These are phyloP conservation scores for Paraglomus occultum DNA, from an alignment of 192 early-diverging fungal genomes.

Conservation along the genomic window DNA sequence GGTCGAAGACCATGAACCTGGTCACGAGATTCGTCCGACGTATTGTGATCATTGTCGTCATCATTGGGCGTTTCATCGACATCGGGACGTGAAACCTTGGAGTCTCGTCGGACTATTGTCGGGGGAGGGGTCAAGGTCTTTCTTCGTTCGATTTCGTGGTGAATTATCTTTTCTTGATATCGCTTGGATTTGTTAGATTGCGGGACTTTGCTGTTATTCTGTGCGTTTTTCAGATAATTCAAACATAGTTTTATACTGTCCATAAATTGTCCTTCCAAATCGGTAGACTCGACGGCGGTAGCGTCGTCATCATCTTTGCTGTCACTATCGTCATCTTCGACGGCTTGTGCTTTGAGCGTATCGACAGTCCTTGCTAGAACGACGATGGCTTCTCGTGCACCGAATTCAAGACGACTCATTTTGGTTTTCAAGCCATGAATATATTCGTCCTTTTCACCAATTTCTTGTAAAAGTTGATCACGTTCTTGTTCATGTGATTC, in stretches of 20 bases:
- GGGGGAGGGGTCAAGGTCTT: not conserved
- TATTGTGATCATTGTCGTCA: slow-evolving; percentile 5
- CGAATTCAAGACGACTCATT: slow-evolving; percentile 43
- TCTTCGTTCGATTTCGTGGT: not conserved
- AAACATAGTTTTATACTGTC: slow-evolving; percentile 32
- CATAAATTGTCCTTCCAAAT: slow-evolving; percentile 31
- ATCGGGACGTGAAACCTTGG: not conserved
- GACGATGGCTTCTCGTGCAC: slow-evolving; percentile 44
- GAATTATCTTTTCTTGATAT: not conserved
- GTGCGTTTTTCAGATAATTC: slow-evolving; percentile 29
- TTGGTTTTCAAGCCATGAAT: slow-evolving; percentile 45
- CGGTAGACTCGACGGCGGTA: slow-evolving; percentile 28
- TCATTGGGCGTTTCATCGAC: not conserved
- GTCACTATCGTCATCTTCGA: slow-evolving; percentile 24
- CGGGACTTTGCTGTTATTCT: slow-evolving; percentile 14
- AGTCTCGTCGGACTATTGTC: slow-evolving; percentile 2
- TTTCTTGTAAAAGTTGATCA: slow-evolving; percentile 43
- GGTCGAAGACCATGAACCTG: not conserved
- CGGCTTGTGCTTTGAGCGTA: slow-evolving; percentile 23
- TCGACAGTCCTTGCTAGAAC: slow-evolving; percentile 34
- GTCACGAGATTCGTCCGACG: no score
- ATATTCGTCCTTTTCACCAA: slow-evolving; percentile 48
- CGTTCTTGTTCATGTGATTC: slow-evolving; percentile 48
- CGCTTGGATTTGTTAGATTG: not conserved
- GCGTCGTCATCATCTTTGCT: slow-evolving; percentile 30